Percentiles rank a stretch among this genome's conserved stretches.
phyloP scores from a whole-genome alignment of 768 basidiomycete species.

The Tricholoma matsutake region DNA sequence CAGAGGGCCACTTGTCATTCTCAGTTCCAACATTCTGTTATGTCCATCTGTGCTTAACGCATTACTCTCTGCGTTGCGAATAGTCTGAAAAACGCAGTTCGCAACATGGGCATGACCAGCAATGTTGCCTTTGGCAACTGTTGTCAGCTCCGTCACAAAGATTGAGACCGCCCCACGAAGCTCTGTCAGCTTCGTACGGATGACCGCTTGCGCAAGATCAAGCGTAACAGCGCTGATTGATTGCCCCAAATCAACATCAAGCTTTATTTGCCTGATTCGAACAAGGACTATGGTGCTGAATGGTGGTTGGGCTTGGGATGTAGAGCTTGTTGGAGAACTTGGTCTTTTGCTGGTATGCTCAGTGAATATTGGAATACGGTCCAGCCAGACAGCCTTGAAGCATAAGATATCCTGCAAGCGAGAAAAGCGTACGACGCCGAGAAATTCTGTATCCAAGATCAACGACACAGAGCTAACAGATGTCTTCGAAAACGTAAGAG shows the following conservation, averaged over 20 bases:
- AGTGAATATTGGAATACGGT: conserved; percentile 75
- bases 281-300: conserved; percentile 64
- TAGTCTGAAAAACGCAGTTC: conserved; percentile 73
- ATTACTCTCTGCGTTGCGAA: conserved; percentile 49
- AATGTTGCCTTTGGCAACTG: conserved; percentile 70
- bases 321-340: conserved; percentile 13
- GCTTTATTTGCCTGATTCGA: conserved; percentile 66
- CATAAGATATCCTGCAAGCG: conserved; percentile 89
- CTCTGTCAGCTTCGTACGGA: conserved; percentile 67
- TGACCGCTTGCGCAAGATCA: conserved; percentile 56
- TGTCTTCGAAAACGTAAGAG: conserved; percentile 60
- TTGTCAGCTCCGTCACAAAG: conserved; percentile 57
- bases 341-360: conserved; percentile 22
- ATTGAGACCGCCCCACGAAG: conserved; percentile 60
- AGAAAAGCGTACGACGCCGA: conserved; percentile 76
- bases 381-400: conserved; percentile 94
- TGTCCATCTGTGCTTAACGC: conserved; percentile 29
- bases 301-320: conserved; percentile 18
- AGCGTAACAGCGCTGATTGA: conserved; percentile 74
- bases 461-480: conserved; percentile 61
- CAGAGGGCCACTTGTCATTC: conserved; percentile 70
- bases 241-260: conserved; percentile 83
- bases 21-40: conserved; percentile 65
- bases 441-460: conserved; percentile 81
- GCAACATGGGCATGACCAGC: conserved; percentile 67